Evolutionary conservation across 164 flowering plant species (phyloP), one percentile per base, ranked within the genome.

Genomic region (Brasenia schreberi): DNA sequence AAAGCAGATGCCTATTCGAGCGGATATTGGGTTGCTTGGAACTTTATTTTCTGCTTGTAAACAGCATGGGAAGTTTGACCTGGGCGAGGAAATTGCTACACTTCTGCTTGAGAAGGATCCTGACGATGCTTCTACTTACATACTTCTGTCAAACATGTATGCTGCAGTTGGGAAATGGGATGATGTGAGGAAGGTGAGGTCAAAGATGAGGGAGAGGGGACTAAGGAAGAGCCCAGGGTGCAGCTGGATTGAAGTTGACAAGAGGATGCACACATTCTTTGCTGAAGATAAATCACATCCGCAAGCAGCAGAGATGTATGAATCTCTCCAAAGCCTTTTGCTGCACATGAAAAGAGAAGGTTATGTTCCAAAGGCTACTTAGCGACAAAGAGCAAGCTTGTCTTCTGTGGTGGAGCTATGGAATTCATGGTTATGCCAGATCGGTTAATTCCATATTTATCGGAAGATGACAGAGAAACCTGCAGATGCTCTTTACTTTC

Each of bases 181-280:
- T 14, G 77, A 79, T 19, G 82, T 79, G 4, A 70, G 88, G 9
- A 75, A 73, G 49, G 71, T 85, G 49, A 81, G 89, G 74, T 42
- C 67, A 68, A 79, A 75, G 70, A 83, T 86, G 83, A 80, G 77
- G 65, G 81, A 80, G 56, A 78, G 78, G 6, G 82, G 83, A 19
- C 72, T 85, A 81, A 85, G 74, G 73, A 86, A 83, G 77, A 83
- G 69, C 66, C 91, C 89, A 5, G 95, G 91, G 3, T 86, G 86
- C 71, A 88, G 92, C 70, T 87, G 90, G 92, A 82, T 87, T 68
- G 95, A 83, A 76, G 73, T 84, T 67, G 80, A 78, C 60, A 72
- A 77, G 71, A 75, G 58, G 27, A 77, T 82, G 23, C 73, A 77
- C 43, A 65, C 79, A 12, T 86, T 88, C 76, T 72, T 82, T 43